phyloP scores from a whole-genome alignment of 1,284 basidiomycete genomes.

The Fomes fomentarius region DNA sequence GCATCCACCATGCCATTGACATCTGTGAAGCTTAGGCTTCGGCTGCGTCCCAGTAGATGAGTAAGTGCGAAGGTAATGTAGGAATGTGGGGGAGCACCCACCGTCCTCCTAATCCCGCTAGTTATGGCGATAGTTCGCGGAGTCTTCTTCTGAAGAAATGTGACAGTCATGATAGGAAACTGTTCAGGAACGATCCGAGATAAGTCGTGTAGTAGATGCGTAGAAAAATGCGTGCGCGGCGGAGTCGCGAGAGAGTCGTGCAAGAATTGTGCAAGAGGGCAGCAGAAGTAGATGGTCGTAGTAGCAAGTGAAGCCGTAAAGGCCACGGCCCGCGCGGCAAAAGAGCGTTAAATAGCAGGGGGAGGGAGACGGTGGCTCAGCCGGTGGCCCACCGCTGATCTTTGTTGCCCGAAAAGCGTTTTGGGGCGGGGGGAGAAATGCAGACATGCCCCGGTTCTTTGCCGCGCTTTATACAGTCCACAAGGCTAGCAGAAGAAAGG shows the following conservation, averaged over 20 bases:
- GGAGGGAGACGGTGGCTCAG: slow-evolving; percentile 14
- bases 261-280: background rate
- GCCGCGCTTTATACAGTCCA: slow-evolving; percentile 11
- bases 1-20: slow-evolving; percentile 38
- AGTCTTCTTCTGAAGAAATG: background rate
- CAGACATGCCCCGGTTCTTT: background rate
- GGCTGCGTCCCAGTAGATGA: too few relatives aligned
- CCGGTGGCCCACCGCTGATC: slow-evolving; percentile 13
- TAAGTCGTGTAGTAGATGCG: background rate
- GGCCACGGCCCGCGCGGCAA: slow-evolving; percentile 20
- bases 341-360: slow-evolving; percentile 19
- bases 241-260: background rate
- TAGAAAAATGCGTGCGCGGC: background rate
- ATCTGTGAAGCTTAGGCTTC: slow-evolving; percentile 13
- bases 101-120: background rate
- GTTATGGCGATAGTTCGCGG: background rate
- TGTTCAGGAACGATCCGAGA: background rate
- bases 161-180: background rate
- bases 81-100: background rate
- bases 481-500: background rate
- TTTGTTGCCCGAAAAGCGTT: slow-evolving; percentile 7
- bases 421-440: slow-evolving; percentile 11
- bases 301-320: background rate
- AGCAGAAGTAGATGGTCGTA: background rate
- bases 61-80: too few relatives aligned